Conservation (phyloP, 768 basidiomycete species). For the Paxillus rubicundulus region DNA sequence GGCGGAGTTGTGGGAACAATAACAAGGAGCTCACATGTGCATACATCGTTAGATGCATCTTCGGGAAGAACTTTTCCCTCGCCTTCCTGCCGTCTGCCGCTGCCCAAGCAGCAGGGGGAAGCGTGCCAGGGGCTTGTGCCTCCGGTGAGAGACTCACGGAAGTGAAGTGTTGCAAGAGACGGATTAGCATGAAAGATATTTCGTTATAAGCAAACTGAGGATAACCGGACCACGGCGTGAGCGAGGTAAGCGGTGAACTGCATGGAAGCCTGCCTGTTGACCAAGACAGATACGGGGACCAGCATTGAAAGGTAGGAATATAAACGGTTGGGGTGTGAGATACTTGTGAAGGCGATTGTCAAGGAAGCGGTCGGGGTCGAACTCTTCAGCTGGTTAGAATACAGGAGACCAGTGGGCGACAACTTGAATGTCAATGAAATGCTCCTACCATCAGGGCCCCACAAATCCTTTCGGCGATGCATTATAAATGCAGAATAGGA, state of each 20-base stretch:
- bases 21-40: conserved; percentile 32
- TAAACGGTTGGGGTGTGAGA: conserved; percentile 60
- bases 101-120: conserved; percentile 48
- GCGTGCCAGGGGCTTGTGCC: no score
- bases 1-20: not conserved
- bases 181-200: conserved; percentile 60
- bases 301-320: conserved; percentile 67
- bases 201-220: conserved; percentile 55
- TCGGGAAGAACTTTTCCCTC: conserved; percentile 50
- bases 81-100: conserved; percentile 44
- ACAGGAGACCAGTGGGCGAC: not conserved
- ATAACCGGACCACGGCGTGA: not conserved
- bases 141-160: conserved; percentile 37
- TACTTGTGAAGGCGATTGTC: conserved; percentile 63
- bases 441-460: conserved; percentile 66
- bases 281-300: conserved; percentile 52
- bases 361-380: conserved; percentile 71
- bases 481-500: conserved; percentile 60
- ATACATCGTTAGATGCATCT: conserved; percentile 56
- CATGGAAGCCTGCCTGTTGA: no score
- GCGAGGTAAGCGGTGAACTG: no score
- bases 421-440: not conserved
- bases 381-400: conserved; percentile 48
- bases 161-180: conserved; percentile 58
- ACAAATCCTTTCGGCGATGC: conserved; percentile 64